Percentiles rank a stretch among this genome's conserved stretches.
phyloP scores from a whole-genome alignment of 176 grass and related monocot genomes.

The Paspalum vaginatum region DNA sequence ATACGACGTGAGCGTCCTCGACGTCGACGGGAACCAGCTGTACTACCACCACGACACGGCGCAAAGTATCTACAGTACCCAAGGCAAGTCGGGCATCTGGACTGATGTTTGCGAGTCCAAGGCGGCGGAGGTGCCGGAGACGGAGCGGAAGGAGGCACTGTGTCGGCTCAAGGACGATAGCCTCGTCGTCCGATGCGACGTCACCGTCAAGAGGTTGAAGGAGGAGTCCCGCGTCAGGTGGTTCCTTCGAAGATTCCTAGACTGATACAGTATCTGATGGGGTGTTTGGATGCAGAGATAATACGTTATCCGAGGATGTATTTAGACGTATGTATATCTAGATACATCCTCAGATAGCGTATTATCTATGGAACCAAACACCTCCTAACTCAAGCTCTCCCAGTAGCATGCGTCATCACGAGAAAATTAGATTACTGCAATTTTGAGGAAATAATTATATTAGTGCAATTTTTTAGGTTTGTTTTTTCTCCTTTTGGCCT shows the following conservation, averaged over 20 bases:
- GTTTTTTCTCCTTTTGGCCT: too few relatives aligned
- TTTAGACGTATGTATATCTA: too few relatives aligned
- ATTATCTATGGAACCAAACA: too few relatives aligned
- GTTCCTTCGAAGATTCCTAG: neutral
- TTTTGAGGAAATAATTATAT: too few relatives aligned
- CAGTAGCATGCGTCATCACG: too few relatives aligned
- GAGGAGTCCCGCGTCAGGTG: neutral
- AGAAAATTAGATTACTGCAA: too few relatives aligned
- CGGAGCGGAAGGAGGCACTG: neutral
- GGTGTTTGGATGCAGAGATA: too few relatives aligned
- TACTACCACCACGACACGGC: neutral
- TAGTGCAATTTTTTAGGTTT: too few relatives aligned
- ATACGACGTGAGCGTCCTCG: neutral
- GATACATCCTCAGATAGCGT: too few relatives aligned
- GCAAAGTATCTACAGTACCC: neutral
- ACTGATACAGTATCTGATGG: neutral
- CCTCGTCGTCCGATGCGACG: neutral
- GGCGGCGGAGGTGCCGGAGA: too few relatives aligned
- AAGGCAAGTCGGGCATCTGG: neutral
- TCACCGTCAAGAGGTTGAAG: neutral
- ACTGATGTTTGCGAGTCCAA: neutral
- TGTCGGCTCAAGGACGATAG: neutral
- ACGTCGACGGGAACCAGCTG: neutral
- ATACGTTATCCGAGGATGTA: too few relatives aligned
- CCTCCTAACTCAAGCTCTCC: too few relatives aligned